These are phyloP conservation scores for Ceratocystis harringtonii DNA, from an alignment of 2,329 filamentous ascomycete species.

Conservation along the genomic window DNA sequence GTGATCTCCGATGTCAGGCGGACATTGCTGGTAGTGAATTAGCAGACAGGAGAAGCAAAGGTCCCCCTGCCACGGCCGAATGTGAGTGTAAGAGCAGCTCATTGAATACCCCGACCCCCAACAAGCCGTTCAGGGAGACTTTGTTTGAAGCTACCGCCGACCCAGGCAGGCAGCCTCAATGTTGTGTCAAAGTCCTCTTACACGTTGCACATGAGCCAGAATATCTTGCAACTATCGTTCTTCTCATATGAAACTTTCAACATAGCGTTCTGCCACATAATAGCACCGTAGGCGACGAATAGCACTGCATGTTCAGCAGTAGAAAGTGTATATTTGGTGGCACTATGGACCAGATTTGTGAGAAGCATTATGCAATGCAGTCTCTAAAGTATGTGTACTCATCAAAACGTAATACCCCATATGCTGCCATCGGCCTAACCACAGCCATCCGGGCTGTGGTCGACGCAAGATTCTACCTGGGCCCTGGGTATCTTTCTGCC, in stretches of 20 bases:
- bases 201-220: too few relatives aligned
- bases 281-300: slow-evolving; percentile 68
- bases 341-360: slow-evolving; percentile 60
- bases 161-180: slow-evolving; percentile 49
- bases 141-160: slow-evolving; percentile 65
- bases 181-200: too few relatives aligned
- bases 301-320: slow-evolving; percentile 58
- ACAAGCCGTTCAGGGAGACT: slow-evolving; percentile 68
- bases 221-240: too few relatives aligned
- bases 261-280: slow-evolving; percentile 60
- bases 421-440: slow-evolving; percentile 78
- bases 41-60: slow-evolving; percentile 63
- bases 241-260: slow-evolving; percentile 36
- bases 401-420: slow-evolving; percentile 64
- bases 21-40: slow-evolving; percentile 58
- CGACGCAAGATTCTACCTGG: slow-evolving; percentile 52
- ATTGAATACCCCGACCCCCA: slow-evolving; percentile 75
- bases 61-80: slow-evolving; percentile 62
- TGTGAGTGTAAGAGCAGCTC: slow-evolving; percentile 67
- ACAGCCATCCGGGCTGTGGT: slow-evolving; percentile 51
- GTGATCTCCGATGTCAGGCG: slow-evolving; percentile 62
- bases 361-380: slow-evolving; percentile 49
- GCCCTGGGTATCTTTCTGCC: slow-evolving; percentile 45
- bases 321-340: slow-evolving; percentile 62
- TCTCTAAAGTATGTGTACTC: slow-evolving; percentile 50